phyloP scores from a whole-genome alignment of 2,329 filamentous ascomycete species.

The Ceratocystis albifundus region DNA sequence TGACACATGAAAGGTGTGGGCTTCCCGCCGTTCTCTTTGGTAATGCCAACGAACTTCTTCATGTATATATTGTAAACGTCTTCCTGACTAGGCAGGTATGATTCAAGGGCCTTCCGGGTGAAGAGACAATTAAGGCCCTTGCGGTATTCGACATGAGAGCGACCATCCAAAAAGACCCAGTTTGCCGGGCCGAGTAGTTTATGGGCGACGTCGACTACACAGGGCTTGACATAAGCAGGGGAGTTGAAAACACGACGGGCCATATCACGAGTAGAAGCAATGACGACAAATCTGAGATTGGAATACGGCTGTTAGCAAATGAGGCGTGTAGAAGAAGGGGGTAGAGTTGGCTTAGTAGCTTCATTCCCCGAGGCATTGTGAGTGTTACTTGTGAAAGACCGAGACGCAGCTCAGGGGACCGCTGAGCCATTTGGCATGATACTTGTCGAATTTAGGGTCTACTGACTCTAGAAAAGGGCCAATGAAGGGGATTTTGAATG shows the following conservation, averaged over 20 bases:
- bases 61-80: constrained; percentile 86
- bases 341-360: not conserved
- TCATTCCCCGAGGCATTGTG: too few relatives aligned
- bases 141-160: constrained; percentile 88
- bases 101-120: constrained; percentile 75
- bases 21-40: constrained; percentile 58
- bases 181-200: constrained; percentile 87
- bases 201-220: constrained; percentile 84
- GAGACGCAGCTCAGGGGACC: constrained; percentile 91
- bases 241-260: constrained; percentile 96
- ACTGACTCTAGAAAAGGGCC: constrained; percentile 92
- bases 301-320: not conserved
- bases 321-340: not conserved
- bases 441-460: constrained; percentile 82
- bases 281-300: constrained; percentile 72
- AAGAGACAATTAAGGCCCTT: constrained; percentile 93
- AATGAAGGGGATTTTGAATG: constrained; percentile 73
- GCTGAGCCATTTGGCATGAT: constrained; percentile 84
- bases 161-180: constrained; percentile 96
- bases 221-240: constrained; percentile 82
- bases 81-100: constrained; percentile 84
- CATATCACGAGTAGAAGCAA: constrained; percentile 89
- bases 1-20: constrained; percentile 78
- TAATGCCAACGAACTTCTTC: constrained; percentile 62
- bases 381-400: constrained; percentile 85